phyloP scores from a whole-genome alignment of 2,329 filamentous ascomycete species.

The Epicoccum sorghinum region DNA sequence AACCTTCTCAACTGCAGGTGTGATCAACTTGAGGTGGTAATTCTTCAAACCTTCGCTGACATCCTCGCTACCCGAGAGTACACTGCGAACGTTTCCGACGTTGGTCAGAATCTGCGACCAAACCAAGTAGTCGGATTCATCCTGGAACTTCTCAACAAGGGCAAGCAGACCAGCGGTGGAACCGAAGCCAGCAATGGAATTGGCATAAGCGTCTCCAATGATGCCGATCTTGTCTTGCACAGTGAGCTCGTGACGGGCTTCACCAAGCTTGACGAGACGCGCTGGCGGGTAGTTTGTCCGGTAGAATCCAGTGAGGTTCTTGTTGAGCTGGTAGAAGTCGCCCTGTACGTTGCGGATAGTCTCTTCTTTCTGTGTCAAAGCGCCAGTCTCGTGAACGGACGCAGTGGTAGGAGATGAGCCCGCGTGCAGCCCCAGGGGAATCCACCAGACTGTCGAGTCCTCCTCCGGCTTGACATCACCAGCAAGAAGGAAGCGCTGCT shows the following conservation, averaged over 20 bases:
- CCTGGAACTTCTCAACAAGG: conserved; percentile 82
- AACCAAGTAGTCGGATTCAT: conserved; percentile 84
- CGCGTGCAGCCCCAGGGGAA: conserved; percentile 84
- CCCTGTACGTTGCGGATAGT: conserved; percentile 76
- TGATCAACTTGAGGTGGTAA: conserved; percentile 79
- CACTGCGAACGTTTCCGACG: conserved; percentile 76
- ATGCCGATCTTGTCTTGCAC: conserved; percentile 92
- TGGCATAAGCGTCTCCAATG: conserved; percentile 84
- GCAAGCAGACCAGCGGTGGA: conserved; percentile 81
- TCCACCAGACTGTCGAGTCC: conserved; percentile 93
- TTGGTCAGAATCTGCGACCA: conserved; percentile 85
- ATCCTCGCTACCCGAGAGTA: conserved; percentile 78
- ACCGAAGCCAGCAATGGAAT: conserved; percentile 85
- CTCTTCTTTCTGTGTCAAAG: conserved; percentile 77
- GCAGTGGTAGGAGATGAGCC: conserved; percentile 63
- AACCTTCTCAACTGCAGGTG: conserved; percentile 75
- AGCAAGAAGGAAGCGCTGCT: conserved; percentile 87
- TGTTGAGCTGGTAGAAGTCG: conserved; percentile 93
- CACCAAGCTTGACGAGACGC: conserved; percentile 79
- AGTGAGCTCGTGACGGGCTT: conserved; percentile 75
- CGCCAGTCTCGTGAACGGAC: conserved; percentile 66
- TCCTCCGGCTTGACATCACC: conserved; percentile 92
- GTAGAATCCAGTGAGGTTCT: conserved; percentile 86
- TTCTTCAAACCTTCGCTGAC: conserved; percentile 76
- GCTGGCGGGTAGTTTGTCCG: conserved; percentile 90